Evolutionary conservation across 257 asterid genomes (phyloP).

Genomic region (Catharanthus roseus): DNA sequence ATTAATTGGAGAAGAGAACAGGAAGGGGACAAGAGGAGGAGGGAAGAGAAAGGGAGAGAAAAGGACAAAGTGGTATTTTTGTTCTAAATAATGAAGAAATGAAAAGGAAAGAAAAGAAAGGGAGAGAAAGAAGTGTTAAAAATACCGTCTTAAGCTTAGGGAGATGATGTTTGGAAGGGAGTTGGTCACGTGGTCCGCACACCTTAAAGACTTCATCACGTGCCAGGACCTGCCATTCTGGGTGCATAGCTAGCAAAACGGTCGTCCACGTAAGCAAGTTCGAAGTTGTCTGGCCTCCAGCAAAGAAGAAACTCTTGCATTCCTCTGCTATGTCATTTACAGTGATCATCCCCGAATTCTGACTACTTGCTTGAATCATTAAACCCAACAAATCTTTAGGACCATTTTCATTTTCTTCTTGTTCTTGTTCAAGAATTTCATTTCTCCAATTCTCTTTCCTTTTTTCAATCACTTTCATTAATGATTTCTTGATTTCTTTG

Average conservation of each 20-base stretch:
- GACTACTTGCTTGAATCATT: slow-evolving; percentile 39
- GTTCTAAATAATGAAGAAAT: neutral
- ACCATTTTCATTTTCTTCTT: no score
- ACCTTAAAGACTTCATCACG: slow-evolving; percentile 46
- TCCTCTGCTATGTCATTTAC: slow-evolving; percentile 44
- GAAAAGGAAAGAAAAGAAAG: neutral
- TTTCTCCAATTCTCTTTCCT: slow-evolving; percentile 35
- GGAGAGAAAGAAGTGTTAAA: neutral
- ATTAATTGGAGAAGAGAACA: no score
- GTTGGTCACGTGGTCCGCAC: slow-evolving; percentile 44
- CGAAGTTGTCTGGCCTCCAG: slow-evolving; percentile 49
- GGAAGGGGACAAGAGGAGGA: no score
- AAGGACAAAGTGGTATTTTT: no score
- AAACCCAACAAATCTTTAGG: slow-evolving; percentile 41
- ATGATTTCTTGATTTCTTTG: slow-evolving; percentile 38
- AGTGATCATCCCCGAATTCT: slow-evolving; percentile 21
- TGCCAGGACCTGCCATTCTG: slow-evolving; percentile 42
- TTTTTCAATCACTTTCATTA: slow-evolving; percentile 36
- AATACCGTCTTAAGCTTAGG: slow-evolving; percentile 42
- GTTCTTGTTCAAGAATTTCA: slow-evolving; percentile 26
- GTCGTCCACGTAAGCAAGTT: slow-evolving; percentile 54
- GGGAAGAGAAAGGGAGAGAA: no score
- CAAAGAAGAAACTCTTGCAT: slow-evolving; percentile 50
- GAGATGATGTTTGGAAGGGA: slow-evolving; percentile 41
- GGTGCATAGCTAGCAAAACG: slow-evolving; percentile 46